A percentile compares a stretch with the other conserved stretches of the same genome.
These are phyloP conservation scores for Thermomucor indicae-seudaticae DNA, from an alignment of 371 early-diverging fungal species.

Conservation along the genomic window DNA sequence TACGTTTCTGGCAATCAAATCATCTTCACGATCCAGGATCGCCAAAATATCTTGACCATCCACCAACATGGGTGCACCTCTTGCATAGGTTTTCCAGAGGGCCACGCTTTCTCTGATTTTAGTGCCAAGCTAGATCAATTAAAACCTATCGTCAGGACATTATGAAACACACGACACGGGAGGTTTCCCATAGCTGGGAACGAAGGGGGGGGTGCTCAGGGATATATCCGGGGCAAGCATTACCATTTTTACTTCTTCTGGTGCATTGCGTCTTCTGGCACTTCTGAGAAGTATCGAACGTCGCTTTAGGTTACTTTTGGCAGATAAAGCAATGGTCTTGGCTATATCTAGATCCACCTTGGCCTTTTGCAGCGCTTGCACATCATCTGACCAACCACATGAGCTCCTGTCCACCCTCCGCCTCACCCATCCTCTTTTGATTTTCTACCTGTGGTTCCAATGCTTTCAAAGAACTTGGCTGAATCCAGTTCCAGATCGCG, in stretches of 20 bases:
- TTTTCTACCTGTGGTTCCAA: slow-evolving; percentile 38
- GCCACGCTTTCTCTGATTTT: slow-evolving; percentile 26
- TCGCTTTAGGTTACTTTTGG: slow-evolving; percentile 42
- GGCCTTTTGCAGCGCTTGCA: slow-evolving; percentile 41
- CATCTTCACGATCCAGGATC: slow-evolving; percentile 17
- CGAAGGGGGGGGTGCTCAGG: background rate
- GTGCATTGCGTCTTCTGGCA: slow-evolving; percentile 19
- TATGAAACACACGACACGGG: no score
- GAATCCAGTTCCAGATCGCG: slow-evolving; percentile 40
- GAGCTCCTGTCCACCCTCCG: background rate
- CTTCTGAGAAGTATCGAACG: slow-evolving; percentile 27
- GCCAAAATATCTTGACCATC: slow-evolving; percentile 30
- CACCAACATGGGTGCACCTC: slow-evolving; percentile 22
- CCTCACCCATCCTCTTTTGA: background rate
- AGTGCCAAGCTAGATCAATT: slow-evolving; percentile 17
- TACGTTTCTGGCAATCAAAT: slow-evolving; percentile 21
- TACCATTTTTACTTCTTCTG: slow-evolving; percentile 27
- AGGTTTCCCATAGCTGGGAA: background rate
- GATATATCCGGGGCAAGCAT: background rate
- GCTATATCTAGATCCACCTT: slow-evolving; percentile 46
- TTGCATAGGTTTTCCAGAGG: slow-evolving; percentile 27
- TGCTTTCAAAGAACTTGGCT: slow-evolving; percentile 35
- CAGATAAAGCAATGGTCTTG: slow-evolving; percentile 42
- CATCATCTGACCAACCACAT: slow-evolving; percentile 24
- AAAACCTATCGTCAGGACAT: no score